Conservation (phyloP, 768 basidiomycete species). For the Termitomyces sp. region DNA sequence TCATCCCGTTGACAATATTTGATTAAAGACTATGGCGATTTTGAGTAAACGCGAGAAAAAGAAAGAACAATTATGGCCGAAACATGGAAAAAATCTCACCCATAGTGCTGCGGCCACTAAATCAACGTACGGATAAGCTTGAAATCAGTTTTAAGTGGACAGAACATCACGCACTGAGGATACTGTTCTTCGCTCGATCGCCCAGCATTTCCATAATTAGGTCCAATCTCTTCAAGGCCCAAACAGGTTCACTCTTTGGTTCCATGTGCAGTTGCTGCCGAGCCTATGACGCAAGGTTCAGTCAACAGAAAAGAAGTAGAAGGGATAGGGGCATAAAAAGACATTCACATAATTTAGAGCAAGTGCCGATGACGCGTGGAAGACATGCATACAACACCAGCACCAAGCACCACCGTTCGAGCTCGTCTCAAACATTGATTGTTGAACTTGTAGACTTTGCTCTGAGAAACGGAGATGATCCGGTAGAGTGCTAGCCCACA, state of each 20-base stretch:
- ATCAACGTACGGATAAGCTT: not conserved
- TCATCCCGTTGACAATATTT: constrained; percentile 59
- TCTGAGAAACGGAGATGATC: constrained; percentile 67
- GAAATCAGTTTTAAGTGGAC: not conserved
- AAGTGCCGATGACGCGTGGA: constrained; percentile 64
- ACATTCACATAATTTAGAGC: constrained; percentile 56
- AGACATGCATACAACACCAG: constrained; percentile 68
- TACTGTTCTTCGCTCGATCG: constrained; percentile 43
- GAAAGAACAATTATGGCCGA: constrained; percentile 1
- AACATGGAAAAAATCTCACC: constrained; percentile 35
- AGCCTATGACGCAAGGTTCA: constrained; percentile 22
- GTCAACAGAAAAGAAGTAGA: constrained; percentile 1
- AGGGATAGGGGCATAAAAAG: not conserved
- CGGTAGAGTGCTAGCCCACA: constrained; percentile 63
- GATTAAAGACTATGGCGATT: constrained; percentile 47
- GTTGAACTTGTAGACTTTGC: constrained; percentile 60
- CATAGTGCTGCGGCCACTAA: constrained; percentile 58
- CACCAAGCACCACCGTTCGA: constrained; percentile 80
- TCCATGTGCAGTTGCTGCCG: constrained; percentile 32
- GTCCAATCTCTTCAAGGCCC: constrained; percentile 37
- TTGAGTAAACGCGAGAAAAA: constrained; percentile 2
- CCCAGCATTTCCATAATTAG: constrained; percentile 41
- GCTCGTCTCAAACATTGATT: constrained; percentile 74
- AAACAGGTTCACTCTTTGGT: constrained; percentile 31
- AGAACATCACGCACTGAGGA: constrained; percentile 29